Conservation (phyloP, 2,329 filamentous ascomycete species). For the Verticillium tricorpus region DNA sequence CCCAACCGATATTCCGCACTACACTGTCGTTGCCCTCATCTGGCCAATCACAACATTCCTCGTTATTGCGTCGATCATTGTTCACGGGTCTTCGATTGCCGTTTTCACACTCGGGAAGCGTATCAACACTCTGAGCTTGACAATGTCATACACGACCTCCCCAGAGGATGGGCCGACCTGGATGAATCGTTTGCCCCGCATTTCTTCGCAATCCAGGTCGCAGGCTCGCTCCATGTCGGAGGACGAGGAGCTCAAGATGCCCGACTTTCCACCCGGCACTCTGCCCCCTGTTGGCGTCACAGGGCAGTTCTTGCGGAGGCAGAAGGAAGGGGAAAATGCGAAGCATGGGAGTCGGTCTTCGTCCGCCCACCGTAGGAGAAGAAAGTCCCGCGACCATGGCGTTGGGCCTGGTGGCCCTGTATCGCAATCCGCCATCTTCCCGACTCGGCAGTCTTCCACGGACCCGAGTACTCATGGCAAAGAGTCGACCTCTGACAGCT, state of each 20-base stretch:
- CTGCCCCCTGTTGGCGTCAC: slow-evolving; percentile 68
- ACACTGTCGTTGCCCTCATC: slow-evolving; percentile 74
- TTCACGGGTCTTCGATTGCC: slow-evolving; percentile 96
- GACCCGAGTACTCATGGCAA: slow-evolving; percentile 14
- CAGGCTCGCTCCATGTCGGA: slow-evolving; percentile 83
- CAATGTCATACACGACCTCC: slow-evolving; percentile 91
- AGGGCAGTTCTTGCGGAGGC: slow-evolving; percentile 74
- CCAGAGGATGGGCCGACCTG: slow-evolving; percentile 85
- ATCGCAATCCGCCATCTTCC: slow-evolving; percentile 83
- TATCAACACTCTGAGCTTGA: slow-evolving; percentile 93
- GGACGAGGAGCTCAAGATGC: slow-evolving; percentile 56
- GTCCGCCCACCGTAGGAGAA: slow-evolving; percentile 56
- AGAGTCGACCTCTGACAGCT: not conserved
- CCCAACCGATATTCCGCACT: slow-evolving; percentile 48
- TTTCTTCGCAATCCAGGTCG: slow-evolving; percentile 66
- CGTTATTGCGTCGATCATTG: slow-evolving; percentile 88
- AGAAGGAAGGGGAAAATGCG: slow-evolving; percentile 69
- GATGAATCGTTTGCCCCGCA: slow-evolving; percentile 87
- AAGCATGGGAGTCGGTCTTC: slow-evolving; percentile 41
- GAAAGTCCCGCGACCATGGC: slow-evolving; percentile 66
- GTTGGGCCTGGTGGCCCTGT: slow-evolving; percentile 81
- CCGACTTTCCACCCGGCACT: slow-evolving; percentile 61
- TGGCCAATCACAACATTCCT: slow-evolving; percentile 96
- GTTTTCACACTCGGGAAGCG: slow-evolving; percentile 97
- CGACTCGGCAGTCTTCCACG: slow-evolving; percentile 30